These are phyloP conservation scores for Aspergillus panamensis DNA, from an alignment of 495 filamentous ascomycete species.

Conservation along the genomic window DNA sequence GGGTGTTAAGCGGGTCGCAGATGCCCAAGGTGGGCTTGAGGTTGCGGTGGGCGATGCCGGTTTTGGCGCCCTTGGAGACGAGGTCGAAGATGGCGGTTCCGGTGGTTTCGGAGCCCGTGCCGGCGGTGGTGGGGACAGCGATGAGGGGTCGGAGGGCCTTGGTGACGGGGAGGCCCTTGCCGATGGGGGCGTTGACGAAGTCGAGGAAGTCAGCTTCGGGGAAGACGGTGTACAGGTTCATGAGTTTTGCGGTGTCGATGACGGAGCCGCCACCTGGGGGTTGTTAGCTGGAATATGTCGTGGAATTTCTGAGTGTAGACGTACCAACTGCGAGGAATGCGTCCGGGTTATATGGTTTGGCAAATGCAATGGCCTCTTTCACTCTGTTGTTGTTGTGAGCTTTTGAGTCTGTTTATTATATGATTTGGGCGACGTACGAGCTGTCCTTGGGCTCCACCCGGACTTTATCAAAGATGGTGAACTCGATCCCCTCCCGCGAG, in stretches of 20 bases:
- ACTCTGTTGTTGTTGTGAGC: constrained; percentile 32
- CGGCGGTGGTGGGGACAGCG: constrained; percentile 92
- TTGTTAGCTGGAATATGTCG: background rate
- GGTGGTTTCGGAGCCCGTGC: constrained; percentile 93
- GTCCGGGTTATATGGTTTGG: constrained; percentile 74
- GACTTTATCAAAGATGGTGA: constrained; percentile 72
- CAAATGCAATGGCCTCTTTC: constrained; percentile 81
- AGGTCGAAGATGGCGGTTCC: constrained; percentile 98
- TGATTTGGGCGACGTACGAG: constrained; percentile 52
- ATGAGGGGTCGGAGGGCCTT: constrained; percentile 78
- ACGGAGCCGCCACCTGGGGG: constrained; percentile 62
- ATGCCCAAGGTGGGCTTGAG: constrained; percentile 95
- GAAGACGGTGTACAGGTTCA: constrained; percentile 91
- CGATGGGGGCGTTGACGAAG: constrained; percentile 95
- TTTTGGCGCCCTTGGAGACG: constrained; percentile 82
- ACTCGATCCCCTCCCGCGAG: constrained; percentile 70
- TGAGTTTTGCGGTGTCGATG: constrained; percentile 96
- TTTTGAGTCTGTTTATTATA: background rate
- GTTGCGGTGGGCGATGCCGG: constrained; percentile 89
- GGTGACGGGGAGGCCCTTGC: constrained; percentile 79
- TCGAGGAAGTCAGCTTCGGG: constrained; percentile 90
- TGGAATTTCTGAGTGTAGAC: constrained; percentile 16
- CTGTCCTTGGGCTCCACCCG: constrained; percentile 90
- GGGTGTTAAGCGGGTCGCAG: constrained; percentile 92
- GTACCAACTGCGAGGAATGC: constrained; percentile 87